Conservation (phyloP, 768 basidiomycete genomes). For the Hericium rajendrae region DNA sequence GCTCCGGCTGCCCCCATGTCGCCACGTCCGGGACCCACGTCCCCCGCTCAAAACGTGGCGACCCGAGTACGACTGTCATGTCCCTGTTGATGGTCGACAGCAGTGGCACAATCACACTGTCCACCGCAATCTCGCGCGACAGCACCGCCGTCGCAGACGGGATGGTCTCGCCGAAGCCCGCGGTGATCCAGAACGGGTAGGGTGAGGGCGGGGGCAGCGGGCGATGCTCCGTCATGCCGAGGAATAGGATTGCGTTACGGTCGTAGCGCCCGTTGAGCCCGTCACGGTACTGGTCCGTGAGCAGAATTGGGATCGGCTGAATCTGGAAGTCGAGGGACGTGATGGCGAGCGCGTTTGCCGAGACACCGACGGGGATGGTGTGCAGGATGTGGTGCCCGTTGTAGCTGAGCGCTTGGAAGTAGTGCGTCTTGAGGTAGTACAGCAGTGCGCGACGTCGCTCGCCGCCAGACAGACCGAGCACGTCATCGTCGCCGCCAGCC, state of each 20-base stretch:
- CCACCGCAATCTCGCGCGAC: constrained; percentile 18
- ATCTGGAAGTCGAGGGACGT: background rate
- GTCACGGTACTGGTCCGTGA: background rate
- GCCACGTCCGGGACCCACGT: constrained; percentile 15
- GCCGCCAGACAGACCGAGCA: constrained; percentile 8
- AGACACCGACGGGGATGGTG: background rate
- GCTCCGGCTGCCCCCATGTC: constrained; percentile 17
- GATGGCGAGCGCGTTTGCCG: background rate
- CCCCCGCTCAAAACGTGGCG: constrained; percentile 14
- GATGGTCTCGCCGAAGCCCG: constrained; percentile 9
- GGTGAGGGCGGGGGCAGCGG: background rate
- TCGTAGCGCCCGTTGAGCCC: background rate
- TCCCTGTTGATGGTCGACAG: constrained; percentile 18
- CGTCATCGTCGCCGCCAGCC: constrained; percentile 6
- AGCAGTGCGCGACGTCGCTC: constrained; percentile 12
- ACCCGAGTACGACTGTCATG: constrained; percentile 20
- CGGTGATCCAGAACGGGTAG: background rate
- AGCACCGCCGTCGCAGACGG: constrained; percentile 20
- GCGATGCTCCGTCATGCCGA: background rate
- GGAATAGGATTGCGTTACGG: background rate
- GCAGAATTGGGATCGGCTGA: background rate
- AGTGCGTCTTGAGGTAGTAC: constrained; percentile 16
- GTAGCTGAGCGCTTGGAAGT: constrained; percentile 19
- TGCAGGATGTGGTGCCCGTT: constrained; percentile 18
- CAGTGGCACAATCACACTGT: constrained; percentile 16